phyloP scores from a whole-genome alignment of 2,329 filamentous ascomycete species.

The Gaeumannomyces sp. region DNA sequence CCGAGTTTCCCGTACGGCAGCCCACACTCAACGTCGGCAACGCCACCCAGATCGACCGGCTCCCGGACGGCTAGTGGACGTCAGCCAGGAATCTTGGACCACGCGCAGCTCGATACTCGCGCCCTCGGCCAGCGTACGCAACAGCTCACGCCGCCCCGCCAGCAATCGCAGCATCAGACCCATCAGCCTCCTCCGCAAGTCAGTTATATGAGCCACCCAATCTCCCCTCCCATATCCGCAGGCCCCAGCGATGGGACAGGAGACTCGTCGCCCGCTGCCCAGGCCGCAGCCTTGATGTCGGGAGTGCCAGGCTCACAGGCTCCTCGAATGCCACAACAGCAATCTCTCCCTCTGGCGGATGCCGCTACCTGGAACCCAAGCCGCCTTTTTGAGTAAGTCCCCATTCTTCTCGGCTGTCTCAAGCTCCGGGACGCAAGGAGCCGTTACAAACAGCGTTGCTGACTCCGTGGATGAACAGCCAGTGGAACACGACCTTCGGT shows the following conservation, averaged over 20 bases:
- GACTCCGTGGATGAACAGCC: conserved; percentile 45
- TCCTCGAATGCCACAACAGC: conserved; percentile 40
- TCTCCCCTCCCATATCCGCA: conserved; percentile 74
- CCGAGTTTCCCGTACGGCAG: conserved; percentile 82
- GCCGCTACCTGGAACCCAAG: conserved; percentile 75
- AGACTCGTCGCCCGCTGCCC: conserved; percentile 63
- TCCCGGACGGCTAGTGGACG: conserved; percentile 16
- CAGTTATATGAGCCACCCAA: conserved; percentile 64
- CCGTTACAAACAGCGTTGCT: conserved; percentile 9
- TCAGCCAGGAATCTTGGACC: not conserved
- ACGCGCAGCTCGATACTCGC: not conserved
- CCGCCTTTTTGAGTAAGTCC: conserved; percentile 79
- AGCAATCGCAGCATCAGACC: conserved; percentile 26
- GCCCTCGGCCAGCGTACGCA: conserved; percentile 2
- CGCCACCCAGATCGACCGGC: conserved; percentile 34
- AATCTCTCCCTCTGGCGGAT: conserved; percentile 54
- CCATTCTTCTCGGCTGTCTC: conserved; percentile 10
- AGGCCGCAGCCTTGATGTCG: conserved; percentile 66
- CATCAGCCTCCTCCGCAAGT: conserved; percentile 44
- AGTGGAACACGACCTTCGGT: conserved; percentile 94
- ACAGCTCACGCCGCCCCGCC: conserved; percentile 40
- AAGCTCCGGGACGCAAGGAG: not conserved
- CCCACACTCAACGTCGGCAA: conserved; percentile 49
- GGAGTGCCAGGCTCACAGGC: conserved; percentile 48
- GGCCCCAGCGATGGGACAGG: conserved; percentile 67